These are phyloP conservation scores for Huiozyma naganishii DNA, from an alignment of 805 yeast species.

Conservation along the genomic window DNA sequence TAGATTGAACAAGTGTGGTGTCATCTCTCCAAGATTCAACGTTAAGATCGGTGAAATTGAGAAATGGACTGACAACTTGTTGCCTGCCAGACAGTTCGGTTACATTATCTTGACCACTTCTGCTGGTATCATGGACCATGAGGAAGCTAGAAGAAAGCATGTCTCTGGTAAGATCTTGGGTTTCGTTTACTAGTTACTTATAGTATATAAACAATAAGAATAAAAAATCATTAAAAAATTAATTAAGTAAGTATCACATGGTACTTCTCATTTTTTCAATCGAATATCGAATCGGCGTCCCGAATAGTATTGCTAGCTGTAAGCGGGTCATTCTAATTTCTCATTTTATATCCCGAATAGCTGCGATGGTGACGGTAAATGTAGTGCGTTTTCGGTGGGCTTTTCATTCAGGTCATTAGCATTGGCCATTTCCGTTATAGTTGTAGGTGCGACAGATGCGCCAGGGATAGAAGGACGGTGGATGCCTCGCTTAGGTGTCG, in stretches of 20 bases:
- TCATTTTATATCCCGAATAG: constrained; percentile 6
- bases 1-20: constrained; percentile 98
- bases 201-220: neutral
- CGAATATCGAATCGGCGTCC: neutral
- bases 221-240: neutral
- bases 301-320: neutral
- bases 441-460: neutral
- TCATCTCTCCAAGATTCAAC: constrained; percentile 96
- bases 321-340: neutral
- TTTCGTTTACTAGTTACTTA: constrained; percentile 65
- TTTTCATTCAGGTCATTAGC: neutral
- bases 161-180: constrained; percentile 98
- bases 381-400: constrained; percentile 1
- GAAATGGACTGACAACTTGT: constrained; percentile 95
- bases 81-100: constrained; percentile 99
- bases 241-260: neutral
- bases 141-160: constrained; percentile 99
- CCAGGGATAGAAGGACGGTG: too few relatives aligned
- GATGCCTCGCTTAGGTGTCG: neutral
- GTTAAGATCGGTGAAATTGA: constrained; percentile 89
- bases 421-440: neutral
- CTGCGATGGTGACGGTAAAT: constrained; percentile 13
- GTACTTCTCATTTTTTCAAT: neutral
- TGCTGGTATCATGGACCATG: constrained; percentile 99
- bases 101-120: constrained; percentile 95